phyloP scores from a whole-genome alignment of 2,329 filamentous ascomycete species.

The Penicillium sp. region DNA sequence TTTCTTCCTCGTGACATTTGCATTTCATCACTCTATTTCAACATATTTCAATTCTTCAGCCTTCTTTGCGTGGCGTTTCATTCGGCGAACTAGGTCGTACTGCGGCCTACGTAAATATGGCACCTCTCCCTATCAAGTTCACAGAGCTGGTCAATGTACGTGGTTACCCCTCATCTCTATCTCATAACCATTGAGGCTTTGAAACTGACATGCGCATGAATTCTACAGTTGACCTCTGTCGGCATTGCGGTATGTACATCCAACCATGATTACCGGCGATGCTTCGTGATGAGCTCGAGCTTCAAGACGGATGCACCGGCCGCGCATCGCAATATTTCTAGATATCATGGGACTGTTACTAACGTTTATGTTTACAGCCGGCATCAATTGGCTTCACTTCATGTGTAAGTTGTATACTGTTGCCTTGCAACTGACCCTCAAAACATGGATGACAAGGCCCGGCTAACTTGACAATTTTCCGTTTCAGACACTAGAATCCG shows the following conservation, averaged over 20 bases:
- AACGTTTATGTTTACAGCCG: conserved; percentile 50
- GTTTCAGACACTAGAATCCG: conserved; percentile 89
- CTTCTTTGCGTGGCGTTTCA: conserved; percentile 39
- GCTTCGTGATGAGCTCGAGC: conserved; percentile 16
- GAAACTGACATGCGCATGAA: conserved; percentile 37
- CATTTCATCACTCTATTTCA: conserved; percentile 13
- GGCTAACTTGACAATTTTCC: conserved; percentile 19
- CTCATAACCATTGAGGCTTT: conserved; percentile 10
- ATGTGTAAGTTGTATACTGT: conserved; percentile 60
- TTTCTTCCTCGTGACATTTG: conserved; percentile 17
- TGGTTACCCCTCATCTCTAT: conserved; percentile 37
- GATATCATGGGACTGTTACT: conserved; percentile 18
- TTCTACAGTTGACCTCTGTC: conserved; percentile 50
- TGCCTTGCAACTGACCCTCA: conserved; percentile 4
- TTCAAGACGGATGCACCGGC: conserved; percentile 21
- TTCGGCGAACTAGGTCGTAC: conserved; percentile 44
- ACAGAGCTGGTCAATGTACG: conserved; percentile 79
- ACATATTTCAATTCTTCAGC: conserved; percentile 21
- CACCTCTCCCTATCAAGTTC: conserved; percentile 84
- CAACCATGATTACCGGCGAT: conserved; percentile 8
- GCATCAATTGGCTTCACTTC: conserved; percentile 81
- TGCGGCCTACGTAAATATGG: conserved; percentile 49
- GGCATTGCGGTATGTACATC: conserved; percentile 53
- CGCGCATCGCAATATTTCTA: conserved; percentile 6
- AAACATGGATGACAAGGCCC: conserved; percentile 5